Evolutionary conservation across 192 early-diverging fungal species (phyloP).

Genomic region (Phlyctochytrium bullatum): DNA sequence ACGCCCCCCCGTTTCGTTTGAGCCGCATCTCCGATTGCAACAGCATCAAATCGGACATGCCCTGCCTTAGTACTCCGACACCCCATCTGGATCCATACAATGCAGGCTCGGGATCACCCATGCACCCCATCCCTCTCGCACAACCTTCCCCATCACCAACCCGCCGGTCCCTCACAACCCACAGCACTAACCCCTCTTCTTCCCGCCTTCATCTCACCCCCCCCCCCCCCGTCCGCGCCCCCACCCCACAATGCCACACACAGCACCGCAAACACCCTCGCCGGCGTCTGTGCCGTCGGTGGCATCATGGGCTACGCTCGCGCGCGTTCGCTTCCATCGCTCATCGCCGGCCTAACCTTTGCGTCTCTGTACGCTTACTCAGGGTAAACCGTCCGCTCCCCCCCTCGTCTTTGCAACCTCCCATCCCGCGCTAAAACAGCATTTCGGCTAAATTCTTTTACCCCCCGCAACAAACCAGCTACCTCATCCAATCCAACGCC

Average conservation of each 20-base stretch:
- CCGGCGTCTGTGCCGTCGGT: constrained; percentile 32
- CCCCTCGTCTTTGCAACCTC: not conserved
- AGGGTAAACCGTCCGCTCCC: constrained; percentile 25
- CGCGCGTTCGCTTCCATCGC: constrained; percentile 36
- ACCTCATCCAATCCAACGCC: constrained; percentile 43
- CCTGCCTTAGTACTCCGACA: no score
- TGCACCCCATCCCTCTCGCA: no score
- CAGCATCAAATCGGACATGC: no score
- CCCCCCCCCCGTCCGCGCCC: no score
- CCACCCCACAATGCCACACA: not conserved
- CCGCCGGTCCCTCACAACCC: no score
- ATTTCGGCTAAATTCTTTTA: not conserved
- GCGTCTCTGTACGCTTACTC: constrained; percentile 39
- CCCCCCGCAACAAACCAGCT: constrained; percentile 16
- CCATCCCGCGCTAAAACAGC: not conserved
- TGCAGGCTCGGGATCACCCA: no score
- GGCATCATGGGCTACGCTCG: constrained; percentile 43
- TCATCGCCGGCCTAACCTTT: constrained; percentile 48
- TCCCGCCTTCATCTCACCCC: no score
- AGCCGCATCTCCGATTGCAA: no score
- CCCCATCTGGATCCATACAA: no score
- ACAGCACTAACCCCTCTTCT: no score
- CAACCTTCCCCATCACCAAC: no score
- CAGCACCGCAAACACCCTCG: constrained; percentile 2
- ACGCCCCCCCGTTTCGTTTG: no score